phyloP scores from a whole-genome alignment of 2,329 filamentous ascomycete genomes.

The Teratosphaeria gauchensis region DNA sequence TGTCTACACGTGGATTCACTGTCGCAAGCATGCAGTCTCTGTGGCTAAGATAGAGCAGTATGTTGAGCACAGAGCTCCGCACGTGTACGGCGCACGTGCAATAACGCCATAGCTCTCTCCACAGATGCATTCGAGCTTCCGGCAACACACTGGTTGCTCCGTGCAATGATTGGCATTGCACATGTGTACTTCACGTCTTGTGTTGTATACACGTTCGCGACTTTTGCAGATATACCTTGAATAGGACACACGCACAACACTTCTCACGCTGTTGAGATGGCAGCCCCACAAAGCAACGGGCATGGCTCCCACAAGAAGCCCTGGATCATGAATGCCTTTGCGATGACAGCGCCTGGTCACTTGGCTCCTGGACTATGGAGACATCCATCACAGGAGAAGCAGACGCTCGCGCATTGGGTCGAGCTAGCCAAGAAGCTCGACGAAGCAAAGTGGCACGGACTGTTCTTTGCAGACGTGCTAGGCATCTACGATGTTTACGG shows the following conservation, averaged over 20 bases:
- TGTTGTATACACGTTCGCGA: not conserved
- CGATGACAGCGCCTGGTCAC: slow-evolving; percentile 39
- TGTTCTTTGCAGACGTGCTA: slow-evolving; percentile 44
- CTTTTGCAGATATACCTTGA: not conserved
- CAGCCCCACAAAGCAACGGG: slow-evolving; percentile 1
- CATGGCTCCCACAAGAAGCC: slow-evolving; percentile 21
- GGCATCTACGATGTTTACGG: slow-evolving; percentile 40
- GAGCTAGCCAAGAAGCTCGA: slow-evolving; percentile 39
- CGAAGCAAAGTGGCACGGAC: slow-evolving; percentile 40
- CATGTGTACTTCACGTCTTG: not conserved
- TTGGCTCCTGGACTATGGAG: slow-evolving; percentile 19
- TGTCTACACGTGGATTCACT: not conserved
- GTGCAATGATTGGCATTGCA: not conserved
- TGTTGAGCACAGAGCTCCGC: no score
- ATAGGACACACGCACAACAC: not conserved
- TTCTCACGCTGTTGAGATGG: not conserved
- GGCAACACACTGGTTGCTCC: not conserved
- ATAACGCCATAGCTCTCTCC: not conserved
- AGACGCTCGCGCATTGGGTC: slow-evolving; percentile 39
- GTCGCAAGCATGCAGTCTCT: not conserved
- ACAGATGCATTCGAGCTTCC: not conserved
- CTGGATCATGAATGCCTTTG: slow-evolving; percentile 40
- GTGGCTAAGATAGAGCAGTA: not conserved
- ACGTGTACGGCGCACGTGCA: not conserved
- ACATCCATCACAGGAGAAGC: slow-evolving; percentile 28